These are phyloP conservation scores for Nicotiana knightiana DNA, from an alignment of 257 asterid species.

Conservation along the genomic window DNA sequence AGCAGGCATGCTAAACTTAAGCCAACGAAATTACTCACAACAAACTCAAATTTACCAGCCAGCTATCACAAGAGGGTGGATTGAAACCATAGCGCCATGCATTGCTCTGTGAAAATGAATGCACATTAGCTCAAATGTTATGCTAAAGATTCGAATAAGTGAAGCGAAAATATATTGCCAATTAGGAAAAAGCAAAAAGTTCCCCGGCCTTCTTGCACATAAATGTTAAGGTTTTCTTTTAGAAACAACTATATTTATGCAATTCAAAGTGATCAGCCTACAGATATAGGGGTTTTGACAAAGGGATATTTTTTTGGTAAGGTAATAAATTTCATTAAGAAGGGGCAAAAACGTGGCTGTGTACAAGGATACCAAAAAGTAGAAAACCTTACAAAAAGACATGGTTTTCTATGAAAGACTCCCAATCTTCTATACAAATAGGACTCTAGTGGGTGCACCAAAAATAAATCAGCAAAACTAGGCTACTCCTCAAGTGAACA, in stretches of 20 bases:
- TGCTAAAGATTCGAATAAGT: neutral
- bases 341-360: too few species aligned
- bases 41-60: conserved; percentile 62
- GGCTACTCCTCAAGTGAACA: too few species aligned
- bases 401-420: too few species aligned
- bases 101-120: conserved; percentile 44
- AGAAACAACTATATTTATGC: neutral
- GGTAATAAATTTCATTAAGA: too few species aligned
- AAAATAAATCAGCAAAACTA: too few species aligned
- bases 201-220: neutral
- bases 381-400: too few species aligned
- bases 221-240: neutral
- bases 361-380: too few species aligned
- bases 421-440: too few species aligned
- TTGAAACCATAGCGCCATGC: conserved; percentile 76
- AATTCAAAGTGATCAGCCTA: neutral
- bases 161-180: neutral
- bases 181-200: neutral
- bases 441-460: too few species aligned
- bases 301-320: neutral
- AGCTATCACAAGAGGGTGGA: conserved; percentile 89
- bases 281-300: neutral
- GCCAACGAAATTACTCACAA: neutral
- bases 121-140: conserved; percentile 9
- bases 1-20: conserved; percentile 10